Conservation (phyloP, 163 green algal species). For the Coccomyxa subellipsoidea region DNA sequence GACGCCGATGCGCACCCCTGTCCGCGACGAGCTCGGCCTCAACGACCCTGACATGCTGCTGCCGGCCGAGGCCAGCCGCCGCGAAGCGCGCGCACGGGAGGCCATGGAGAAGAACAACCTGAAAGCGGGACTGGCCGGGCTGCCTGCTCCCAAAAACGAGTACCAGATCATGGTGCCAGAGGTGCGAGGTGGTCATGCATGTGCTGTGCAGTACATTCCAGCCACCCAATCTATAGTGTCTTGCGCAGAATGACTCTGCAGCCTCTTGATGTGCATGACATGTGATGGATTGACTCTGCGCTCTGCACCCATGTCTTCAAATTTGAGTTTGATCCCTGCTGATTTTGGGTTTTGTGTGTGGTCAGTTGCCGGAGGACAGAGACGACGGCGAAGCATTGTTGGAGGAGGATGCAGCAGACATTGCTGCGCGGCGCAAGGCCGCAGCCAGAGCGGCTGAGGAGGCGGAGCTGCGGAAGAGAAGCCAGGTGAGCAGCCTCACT, state of each 20-base stretch:
- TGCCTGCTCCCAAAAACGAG: constrained; percentile 91
- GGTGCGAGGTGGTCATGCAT: constrained; percentile 12
- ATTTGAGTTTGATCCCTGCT: too few relatives aligned
- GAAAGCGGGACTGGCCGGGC: constrained; percentile 59
- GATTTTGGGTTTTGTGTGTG: not conserved
- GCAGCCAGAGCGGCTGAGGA: constrained; percentile 38
- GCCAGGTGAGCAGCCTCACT: constrained; percentile 17
- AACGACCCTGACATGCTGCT: constrained; percentile 63
- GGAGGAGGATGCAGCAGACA: constrained; percentile 79
- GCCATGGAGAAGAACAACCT: constrained; percentile 58
- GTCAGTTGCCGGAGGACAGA: constrained; percentile 47
- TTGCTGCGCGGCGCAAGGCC: constrained; percentile 44
- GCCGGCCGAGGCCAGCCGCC: not conserved
- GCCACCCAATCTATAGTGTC: too few relatives aligned
- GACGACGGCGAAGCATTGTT: constrained; percentile 27
- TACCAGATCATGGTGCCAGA: constrained; percentile 77
- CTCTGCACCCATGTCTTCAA: too few relatives aligned
- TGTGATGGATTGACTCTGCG: not conserved
- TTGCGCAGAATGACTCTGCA: not conserved
- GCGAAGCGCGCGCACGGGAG: constrained; percentile 24
- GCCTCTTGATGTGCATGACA: not conserved
- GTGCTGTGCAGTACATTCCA: not conserved
- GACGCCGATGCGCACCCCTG: constrained; percentile 54
- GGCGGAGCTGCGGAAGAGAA: constrained; percentile 63
- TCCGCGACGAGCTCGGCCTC: constrained; percentile 80